Evolutionary conservation across 106 monocot genomes (phyloP).

Genomic region (Phalaenopsis aphrodite): DNA sequence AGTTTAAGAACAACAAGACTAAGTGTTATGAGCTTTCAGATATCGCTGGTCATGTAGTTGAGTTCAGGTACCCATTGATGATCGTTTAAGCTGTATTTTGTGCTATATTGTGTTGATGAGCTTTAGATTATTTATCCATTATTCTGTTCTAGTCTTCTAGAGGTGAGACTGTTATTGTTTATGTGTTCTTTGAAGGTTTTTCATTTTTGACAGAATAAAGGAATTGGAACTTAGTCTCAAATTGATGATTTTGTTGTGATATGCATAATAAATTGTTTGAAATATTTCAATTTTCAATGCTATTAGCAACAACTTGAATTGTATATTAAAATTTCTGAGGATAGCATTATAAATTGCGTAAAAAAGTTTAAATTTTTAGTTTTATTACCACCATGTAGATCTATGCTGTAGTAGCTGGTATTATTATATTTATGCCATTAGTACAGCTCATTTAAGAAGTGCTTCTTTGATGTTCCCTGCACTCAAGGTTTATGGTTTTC

Average conservation of each 20-base stretch:
- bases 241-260: background rate
- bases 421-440: background rate
- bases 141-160: background rate
- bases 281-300: background rate
- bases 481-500: background rate
- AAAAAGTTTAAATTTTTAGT: background rate
- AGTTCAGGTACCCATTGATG: constrained; percentile 68
- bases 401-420: background rate
- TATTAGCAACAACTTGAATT: background rate
- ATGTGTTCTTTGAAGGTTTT: background rate
- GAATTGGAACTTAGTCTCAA: background rate
- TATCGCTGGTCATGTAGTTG: constrained; percentile 89
- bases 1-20: constrained; percentile 90
- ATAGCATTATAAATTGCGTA: background rate
- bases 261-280: background rate
- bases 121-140: background rate
- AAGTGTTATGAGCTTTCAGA: constrained; percentile 85
- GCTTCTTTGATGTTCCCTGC: background rate
- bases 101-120: background rate
- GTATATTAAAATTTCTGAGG: background rate
- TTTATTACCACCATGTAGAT: background rate
- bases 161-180: background rate
- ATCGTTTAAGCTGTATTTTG: background rate
- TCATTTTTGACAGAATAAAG: background rate
- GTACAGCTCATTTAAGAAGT: background rate